A percentile compares a stretch with the other conserved stretches of the same genome.
Conservation (phyloP, 2,329 filamentous ascomycete genomes). For the Dryadomyces quercivorus region DNA sequence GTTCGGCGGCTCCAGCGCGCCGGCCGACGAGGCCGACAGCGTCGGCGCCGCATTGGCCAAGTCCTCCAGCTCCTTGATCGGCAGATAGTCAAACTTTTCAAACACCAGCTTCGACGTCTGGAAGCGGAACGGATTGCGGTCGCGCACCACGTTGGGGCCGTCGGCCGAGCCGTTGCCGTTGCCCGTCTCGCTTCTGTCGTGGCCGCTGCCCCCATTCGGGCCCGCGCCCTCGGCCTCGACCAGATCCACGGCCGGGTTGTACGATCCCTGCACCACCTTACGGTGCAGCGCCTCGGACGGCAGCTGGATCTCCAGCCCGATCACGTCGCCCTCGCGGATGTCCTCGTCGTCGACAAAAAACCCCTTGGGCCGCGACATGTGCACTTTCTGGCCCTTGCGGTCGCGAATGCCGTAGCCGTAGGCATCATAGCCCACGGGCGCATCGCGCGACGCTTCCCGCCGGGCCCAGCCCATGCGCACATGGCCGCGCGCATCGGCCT, state of each 20-base stretch:
- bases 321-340: slow-evolving; percentile 80
- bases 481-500: slow-evolving; percentile 34
- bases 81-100: slow-evolving; percentile 81
- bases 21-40: slow-evolving; percentile 20
- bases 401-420: slow-evolving; percentile 94
- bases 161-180: slow-evolving; percentile 22
- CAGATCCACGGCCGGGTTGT: slow-evolving; percentile 73
- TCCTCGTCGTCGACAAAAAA: slow-evolving; percentile 72
- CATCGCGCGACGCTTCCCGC: slow-evolving; percentile 69
- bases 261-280: slow-evolving; percentile 76
- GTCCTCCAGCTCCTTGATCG: slow-evolving; percentile 80
- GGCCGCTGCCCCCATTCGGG: slow-evolving; percentile 14
- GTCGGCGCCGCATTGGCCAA: slow-evolving; percentile 57
- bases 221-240: slow-evolving; percentile 31
- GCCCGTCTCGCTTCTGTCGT: slow-evolving; percentile 21
- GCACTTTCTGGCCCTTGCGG: slow-evolving; percentile 78
- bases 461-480: slow-evolving; percentile 82
- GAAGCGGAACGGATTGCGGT: slow-evolving; percentile 88
- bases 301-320: slow-evolving; percentile 84
- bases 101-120: slow-evolving; percentile 81
- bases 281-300: slow-evolving; percentile 76
- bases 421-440: slow-evolving; percentile 74
- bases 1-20: slow-evolving; percentile 41
- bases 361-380: slow-evolving; percentile 85
- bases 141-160: slow-evolving; percentile 74